Percentiles rank a stretch among this genome's conserved stretches.
Evolutionary conservation across 352 stramenopile species (phyloP).

Genomic region (Phytophthora chlamydospora): DNA sequence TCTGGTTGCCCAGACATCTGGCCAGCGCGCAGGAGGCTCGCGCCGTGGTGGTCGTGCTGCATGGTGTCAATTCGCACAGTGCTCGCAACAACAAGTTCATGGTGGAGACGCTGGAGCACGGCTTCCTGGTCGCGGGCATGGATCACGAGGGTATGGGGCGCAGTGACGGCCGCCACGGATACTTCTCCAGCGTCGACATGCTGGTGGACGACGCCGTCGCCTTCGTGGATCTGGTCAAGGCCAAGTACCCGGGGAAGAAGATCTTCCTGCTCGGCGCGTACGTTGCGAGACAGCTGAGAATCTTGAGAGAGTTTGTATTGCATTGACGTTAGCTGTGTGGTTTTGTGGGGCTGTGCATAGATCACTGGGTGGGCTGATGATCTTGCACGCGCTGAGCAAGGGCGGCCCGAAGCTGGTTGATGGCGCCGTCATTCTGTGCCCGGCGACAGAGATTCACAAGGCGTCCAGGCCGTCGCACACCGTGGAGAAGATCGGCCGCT

Average conservation of each 20-base stretch:
- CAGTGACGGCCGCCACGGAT: constrained; percentile 77
- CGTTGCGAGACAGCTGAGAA: constrained; percentile 9
- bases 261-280: constrained; percentile 78
- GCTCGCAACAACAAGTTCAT: constrained; percentile 81
- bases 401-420: constrained; percentile 57
- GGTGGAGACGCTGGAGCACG: constrained; percentile 61
- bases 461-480: constrained; percentile 50
- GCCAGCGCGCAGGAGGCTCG: constrained; percentile 35
- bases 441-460: constrained; percentile 70
- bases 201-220: constrained; percentile 75
- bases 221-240: constrained; percentile 59
- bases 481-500: constrained; percentile 54
- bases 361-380: constrained; percentile 72
- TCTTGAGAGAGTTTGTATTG: not conserved
- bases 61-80: constrained; percentile 83
- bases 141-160: constrained; percentile 82
- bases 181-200: constrained; percentile 65
- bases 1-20: constrained; percentile 67
- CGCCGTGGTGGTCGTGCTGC: constrained; percentile 73
- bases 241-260: constrained; percentile 68
- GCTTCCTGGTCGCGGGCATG: constrained; percentile 69
- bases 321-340: constrained; percentile 11
- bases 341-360: constrained; percentile 35
- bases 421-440: constrained; percentile 74
- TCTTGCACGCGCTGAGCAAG: constrained; percentile 64